Evolutionary conservation across 2,329 filamentous ascomycete species (phyloP).

Genomic region (Phoma sp.): DNA sequence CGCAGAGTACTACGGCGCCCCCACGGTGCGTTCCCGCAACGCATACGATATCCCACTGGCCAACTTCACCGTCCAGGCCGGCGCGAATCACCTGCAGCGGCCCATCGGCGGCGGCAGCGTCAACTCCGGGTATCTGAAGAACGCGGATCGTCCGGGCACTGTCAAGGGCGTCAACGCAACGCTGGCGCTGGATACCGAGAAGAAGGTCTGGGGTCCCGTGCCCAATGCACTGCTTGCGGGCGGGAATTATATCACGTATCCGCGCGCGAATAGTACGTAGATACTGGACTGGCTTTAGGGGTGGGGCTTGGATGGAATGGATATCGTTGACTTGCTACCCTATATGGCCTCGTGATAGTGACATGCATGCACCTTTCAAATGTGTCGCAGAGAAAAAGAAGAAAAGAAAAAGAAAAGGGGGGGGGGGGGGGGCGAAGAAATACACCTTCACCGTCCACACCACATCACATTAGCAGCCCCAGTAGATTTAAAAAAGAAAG

Average conservation of each 20-base stretch:
- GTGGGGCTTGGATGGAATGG: not conserved
- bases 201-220: slow-evolving; percentile 5
- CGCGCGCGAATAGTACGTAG: not conserved
- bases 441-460: not conserved
- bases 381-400: too few species aligned
- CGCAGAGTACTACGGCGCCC: slow-evolving; percentile 67
- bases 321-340: too few species aligned
- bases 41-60: slow-evolving; percentile 67
- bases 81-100: slow-evolving; percentile 61
- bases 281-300: not conserved
- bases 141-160: slow-evolving; percentile 2
- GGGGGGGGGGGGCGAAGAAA: too few species aligned
- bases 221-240: slow-evolving; percentile 9
- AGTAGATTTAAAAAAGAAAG: not conserved
- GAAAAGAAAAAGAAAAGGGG: too few species aligned
- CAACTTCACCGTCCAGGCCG: slow-evolving; percentile 69
- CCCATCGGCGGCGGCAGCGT: slow-evolving; percentile 46
- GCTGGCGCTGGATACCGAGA: slow-evolving; percentile 10
- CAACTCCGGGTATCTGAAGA: slow-evolving; percentile 8
- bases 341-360: too few species aligned
- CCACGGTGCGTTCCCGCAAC: slow-evolving; percentile 63
- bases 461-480: not conserved
- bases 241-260: slow-evolving; percentile 17
- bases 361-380: too few species aligned
- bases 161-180: slow-evolving; percentile 7